Evolutionary conservation across 495 filamentous ascomycete species (phyloP).

Genomic region (Aspergillus campestris): DNA sequence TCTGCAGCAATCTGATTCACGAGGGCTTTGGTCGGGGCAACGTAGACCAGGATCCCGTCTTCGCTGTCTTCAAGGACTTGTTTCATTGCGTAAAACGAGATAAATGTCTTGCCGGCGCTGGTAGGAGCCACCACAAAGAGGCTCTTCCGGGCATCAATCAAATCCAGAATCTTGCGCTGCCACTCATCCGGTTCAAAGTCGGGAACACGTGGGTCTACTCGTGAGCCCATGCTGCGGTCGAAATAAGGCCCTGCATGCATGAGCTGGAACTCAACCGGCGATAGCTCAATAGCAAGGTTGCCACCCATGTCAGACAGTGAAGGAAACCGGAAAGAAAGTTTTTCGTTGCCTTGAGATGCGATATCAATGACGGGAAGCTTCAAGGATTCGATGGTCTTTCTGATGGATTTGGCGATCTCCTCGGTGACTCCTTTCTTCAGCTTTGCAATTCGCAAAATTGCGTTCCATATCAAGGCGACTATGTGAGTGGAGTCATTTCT

Average conservation of each 20-base stretch:
- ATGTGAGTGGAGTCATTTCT: neutral
- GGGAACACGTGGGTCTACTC: constrained; percentile 52
- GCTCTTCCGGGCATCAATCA: constrained; percentile 58
- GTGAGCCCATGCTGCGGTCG: constrained; percentile 61
- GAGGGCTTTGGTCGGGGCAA: constrained; percentile 73
- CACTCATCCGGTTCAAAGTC: constrained; percentile 66
- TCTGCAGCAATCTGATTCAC: constrained; percentile 81
- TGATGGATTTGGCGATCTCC: constrained; percentile 14
- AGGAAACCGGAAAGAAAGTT: constrained; percentile 29
- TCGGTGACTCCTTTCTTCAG: constrained; percentile 18
- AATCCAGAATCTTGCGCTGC: constrained; percentile 67
- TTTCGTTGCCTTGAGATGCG: neutral
- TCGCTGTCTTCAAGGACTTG: constrained; percentile 58
- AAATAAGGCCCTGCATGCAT: constrained; percentile 61
- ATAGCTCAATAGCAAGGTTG: constrained; percentile 15
- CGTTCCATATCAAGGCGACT: constrained; percentile 13
- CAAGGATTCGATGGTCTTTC: constrained; percentile 16
- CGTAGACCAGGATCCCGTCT: constrained; percentile 64
- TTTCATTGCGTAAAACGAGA: constrained; percentile 72
- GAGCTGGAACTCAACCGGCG: constrained; percentile 51
- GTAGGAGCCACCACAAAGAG: constrained; percentile 72
- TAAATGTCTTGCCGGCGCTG: constrained; percentile 58
- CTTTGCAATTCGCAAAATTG: constrained; percentile 9
- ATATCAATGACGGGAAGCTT: constrained; percentile 13
- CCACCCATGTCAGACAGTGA: constrained; percentile 8